These are phyloP conservation scores for Pythium rhizo-oryzae DNA, from an alignment of 352 stramenopile species.

Conservation along the genomic window DNA sequence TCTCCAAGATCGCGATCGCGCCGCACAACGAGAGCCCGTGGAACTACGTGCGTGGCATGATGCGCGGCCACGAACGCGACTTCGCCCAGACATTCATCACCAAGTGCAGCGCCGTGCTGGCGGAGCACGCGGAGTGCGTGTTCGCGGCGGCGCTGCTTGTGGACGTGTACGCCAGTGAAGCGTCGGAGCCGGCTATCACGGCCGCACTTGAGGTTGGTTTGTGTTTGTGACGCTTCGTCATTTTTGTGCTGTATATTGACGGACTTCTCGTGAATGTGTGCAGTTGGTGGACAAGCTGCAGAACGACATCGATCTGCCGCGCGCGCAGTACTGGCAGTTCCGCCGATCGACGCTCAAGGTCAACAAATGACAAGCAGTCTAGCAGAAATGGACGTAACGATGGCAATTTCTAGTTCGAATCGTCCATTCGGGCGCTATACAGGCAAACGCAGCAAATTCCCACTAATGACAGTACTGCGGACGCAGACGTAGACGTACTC, in stretches of 20 bases:
- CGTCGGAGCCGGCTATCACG: slow-evolving; percentile 41
- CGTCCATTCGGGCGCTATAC: slow-evolving; percentile 22
- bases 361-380: slow-evolving; percentile 30
- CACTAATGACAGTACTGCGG: not conserved
- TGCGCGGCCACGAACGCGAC: slow-evolving; percentile 50
- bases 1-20: slow-evolving; percentile 63
- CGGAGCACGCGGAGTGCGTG: slow-evolving; percentile 53
- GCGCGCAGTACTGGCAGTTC: slow-evolving; percentile 77
- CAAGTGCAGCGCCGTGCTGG: slow-evolving; percentile 47
- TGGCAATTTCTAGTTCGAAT: slow-evolving; percentile 13
- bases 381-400: not conserved
- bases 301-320: slow-evolving; percentile 72
- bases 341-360: slow-evolving; percentile 51
- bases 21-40: slow-evolving; percentile 92
- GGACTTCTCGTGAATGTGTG: not conserved
- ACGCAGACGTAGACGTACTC: not conserved
- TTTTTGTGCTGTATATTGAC: not conserved
- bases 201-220: slow-evolving; percentile 39
- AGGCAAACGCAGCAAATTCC: slow-evolving; percentile 24
- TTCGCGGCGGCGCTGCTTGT: slow-evolving; percentile 75
- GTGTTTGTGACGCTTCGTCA: not conserved
- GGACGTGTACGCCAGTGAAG: slow-evolving; percentile 66
- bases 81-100: slow-evolving; percentile 46
- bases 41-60: slow-evolving; percentile 88
- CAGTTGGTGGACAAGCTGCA: slow-evolving; percentile 72